Conservation (phyloP, 345 rosid species). For the Arabis alpina region DNA sequence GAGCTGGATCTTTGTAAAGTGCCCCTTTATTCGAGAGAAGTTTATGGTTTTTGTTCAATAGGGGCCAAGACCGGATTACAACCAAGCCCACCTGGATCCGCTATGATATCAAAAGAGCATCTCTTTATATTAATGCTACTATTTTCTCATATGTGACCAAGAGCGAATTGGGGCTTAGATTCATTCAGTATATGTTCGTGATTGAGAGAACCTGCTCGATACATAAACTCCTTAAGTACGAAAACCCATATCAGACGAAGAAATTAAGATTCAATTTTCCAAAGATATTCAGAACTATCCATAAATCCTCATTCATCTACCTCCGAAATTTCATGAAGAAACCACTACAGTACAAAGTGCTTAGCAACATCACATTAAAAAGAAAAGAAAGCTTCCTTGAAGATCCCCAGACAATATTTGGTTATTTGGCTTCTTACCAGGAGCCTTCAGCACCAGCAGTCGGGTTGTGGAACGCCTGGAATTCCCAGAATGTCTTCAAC, state of each 20-base stretch:
- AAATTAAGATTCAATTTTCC: background rate
- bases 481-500: conserved; percentile 88
- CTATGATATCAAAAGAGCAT: too few species aligned
- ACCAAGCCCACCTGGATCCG: too few species aligned
- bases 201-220: background rate
- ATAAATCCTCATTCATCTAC: conserved; percentile 7
- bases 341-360: conserved; percentile 23
- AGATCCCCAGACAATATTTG: background rate
- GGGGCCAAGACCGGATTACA: too few species aligned
- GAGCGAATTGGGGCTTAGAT: background rate
- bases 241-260: background rate
- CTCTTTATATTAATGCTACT: background rate
- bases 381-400: background rate
- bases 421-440: conserved; percentile 56
- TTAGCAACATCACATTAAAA: conserved; percentile 19
- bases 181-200: background rate
- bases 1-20: too few species aligned
- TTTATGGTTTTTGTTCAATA: too few species aligned
- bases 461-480: conserved; percentile 80
- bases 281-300: conserved; percentile 1
- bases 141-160: background rate
- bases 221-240: background rate
- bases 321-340: conserved; percentile 13
- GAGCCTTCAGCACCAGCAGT: conserved; percentile 89
- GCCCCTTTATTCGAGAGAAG: too few species aligned